phyloP scores from a whole-genome alignment of 1,284 basidiomycete species.

The Moniliella sp. region DNA sequence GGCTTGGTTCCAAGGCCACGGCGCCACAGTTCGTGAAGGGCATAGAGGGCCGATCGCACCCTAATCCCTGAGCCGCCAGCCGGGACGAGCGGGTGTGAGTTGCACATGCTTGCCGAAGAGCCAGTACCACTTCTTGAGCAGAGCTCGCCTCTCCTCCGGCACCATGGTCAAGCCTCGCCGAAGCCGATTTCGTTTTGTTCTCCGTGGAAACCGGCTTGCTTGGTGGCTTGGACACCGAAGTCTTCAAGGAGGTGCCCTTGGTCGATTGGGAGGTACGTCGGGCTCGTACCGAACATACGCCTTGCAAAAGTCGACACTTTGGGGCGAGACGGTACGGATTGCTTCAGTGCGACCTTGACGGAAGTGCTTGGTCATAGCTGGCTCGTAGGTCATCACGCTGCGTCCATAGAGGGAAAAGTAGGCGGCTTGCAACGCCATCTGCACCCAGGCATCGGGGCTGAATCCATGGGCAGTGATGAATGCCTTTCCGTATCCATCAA shows the following conservation, averaged over 20 bases:
- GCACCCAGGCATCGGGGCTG: conserved; percentile 29
- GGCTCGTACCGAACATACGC: conserved; percentile 5
- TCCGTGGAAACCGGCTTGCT: too few species aligned
- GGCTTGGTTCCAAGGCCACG: too few species aligned
- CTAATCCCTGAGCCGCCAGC: conserved; percentile 65
- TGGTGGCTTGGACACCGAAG: too few species aligned
- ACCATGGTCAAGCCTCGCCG: too few species aligned
- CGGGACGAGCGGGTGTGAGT: conserved; percentile 64
- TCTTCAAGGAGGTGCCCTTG: too few species aligned
- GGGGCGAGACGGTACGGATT: conserved; percentile 67
- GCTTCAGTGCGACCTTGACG: conserved; percentile 86
- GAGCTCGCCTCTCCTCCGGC: conserved; percentile 47
- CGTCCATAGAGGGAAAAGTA: conserved; percentile 80
- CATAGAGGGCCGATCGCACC: conserved; percentile 69
- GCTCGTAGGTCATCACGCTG: conserved; percentile 85
- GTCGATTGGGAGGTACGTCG: too few species aligned
- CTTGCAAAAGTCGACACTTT: conserved; percentile 43
- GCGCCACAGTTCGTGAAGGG: conserved; percentile 61
- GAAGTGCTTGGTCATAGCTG: conserved; percentile 92
- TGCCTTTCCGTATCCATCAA: conserved; percentile 56
- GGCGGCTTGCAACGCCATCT: conserved; percentile 51
- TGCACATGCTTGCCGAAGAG: conserved; percentile 71
- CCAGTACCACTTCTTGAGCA: conserved; percentile 62
- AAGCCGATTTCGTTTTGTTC: too few species aligned
- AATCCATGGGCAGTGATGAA: conserved; percentile 49